phyloP scores from a whole-genome alignment of 495 filamentous ascomycete species.

The Penicillium crystallinum region DNA sequence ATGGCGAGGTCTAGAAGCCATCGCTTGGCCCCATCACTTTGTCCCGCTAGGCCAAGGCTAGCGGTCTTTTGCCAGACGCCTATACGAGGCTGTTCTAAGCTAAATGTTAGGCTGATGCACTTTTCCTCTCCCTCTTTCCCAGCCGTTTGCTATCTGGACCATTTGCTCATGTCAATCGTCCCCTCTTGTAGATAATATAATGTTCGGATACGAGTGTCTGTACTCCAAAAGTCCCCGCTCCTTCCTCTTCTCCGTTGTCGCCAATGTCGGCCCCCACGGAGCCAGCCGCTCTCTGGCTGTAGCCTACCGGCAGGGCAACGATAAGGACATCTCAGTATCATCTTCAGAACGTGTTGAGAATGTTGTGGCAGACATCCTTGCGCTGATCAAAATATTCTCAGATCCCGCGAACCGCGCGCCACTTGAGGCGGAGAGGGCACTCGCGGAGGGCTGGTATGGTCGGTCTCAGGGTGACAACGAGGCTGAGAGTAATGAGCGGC shows the following conservation, averaged over 20 bases:
- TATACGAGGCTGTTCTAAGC: neutral
- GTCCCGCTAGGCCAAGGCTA: constrained; percentile 1
- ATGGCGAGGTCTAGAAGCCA: too few relatives aligned
- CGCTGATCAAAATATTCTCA: constrained; percentile 11
- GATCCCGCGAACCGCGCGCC: constrained; percentile 14
- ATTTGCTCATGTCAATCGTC: too few relatives aligned
- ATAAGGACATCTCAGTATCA: neutral
- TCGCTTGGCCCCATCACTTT: constrained; percentile 2
- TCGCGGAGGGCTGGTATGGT: constrained; percentile 11
- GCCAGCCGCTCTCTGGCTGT: constrained; percentile 13
- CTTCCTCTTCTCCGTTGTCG: constrained; percentile 14
- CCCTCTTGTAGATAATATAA: too few relatives aligned
- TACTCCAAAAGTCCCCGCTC: too few relatives aligned
- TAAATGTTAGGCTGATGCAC: neutral
- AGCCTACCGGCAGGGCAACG: constrained; percentile 15
- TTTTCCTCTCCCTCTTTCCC: neutral
- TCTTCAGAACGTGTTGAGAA: neutral
- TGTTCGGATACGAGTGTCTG: too few relatives aligned
- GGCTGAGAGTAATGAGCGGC: constrained; percentile 1
- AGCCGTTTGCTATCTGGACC: neutral
- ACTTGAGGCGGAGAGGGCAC: constrained; percentile 12
- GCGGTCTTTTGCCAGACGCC: neutral
- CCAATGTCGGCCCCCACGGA: constrained; percentile 16
- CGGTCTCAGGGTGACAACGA: constrained; percentile 12
- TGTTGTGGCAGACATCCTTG: constrained; percentile 13